Percentiles rank a stretch among this genome's conserved stretches.
Conservation (phyloP, 2,329 filamentous ascomycete genomes). For the Colletotrichum cordylinicola region DNA sequence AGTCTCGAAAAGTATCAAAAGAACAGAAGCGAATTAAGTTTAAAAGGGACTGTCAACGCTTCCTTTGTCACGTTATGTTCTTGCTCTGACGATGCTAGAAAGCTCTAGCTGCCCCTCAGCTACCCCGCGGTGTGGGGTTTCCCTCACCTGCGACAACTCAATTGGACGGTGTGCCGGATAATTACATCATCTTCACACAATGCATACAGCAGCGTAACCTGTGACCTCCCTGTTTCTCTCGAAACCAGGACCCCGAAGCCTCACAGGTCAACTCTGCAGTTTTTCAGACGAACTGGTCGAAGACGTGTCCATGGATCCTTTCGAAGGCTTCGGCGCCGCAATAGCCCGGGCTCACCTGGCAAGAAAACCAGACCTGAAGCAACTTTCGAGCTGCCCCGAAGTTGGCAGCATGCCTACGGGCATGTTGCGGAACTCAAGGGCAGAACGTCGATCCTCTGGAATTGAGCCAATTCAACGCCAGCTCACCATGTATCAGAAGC, state of each 20-base stretch:
- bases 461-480: not conserved
- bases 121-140: conserved; percentile 20
- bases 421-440: not conserved
- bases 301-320: not conserved
- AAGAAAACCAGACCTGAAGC: not conserved
- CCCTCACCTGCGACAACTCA: not conserved
- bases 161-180: conserved; percentile 10
- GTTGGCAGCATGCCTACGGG: not conserved
- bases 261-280: not conserved
- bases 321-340: not conserved
- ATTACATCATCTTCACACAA: conserved; percentile 14
- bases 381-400: not conserved
- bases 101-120: not conserved
- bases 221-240: not conserved
- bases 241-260: not conserved
- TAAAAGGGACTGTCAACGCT: not conserved
- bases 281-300: not conserved
- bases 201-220: not conserved
- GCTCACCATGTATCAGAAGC: not conserved
- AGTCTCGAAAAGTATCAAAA: not conserved
- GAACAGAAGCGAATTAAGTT: not conserved
- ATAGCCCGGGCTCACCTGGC: not conserved
- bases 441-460: not conserved
- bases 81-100: not conserved
- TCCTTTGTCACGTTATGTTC: not conserved